A percentile compares a stretch with the other conserved stretches of the same genome.
Conservation (phyloP, 441 rosid genomes). For the Mallotus repandus region DNA sequence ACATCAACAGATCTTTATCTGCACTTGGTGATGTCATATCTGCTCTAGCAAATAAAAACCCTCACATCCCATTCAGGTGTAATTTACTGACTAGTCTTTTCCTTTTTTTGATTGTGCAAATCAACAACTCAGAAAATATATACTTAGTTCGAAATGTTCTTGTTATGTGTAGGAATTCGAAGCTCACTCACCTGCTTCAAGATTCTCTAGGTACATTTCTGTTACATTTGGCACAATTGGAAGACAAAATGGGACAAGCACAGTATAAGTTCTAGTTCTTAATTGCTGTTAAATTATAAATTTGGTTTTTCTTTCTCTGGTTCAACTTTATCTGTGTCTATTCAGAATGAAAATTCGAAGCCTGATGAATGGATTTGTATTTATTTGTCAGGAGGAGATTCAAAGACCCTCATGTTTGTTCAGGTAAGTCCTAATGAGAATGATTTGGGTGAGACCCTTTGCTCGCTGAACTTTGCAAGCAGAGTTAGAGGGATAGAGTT, state of each 20-base stretch:
- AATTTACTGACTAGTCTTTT: conserved; percentile 1
- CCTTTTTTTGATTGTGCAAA: conserved; percentile 13
- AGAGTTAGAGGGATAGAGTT: conserved; percentile 93
- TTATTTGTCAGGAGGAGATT: conserved; percentile 71
- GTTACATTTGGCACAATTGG: not conserved
- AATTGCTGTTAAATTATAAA: not conserved
- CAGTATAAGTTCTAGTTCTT: not conserved
- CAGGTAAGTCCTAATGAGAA: conserved; percentile 92
- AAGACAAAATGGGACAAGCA: not conserved
- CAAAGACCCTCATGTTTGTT: conserved; percentile 93
- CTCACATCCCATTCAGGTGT: conserved; percentile 91
- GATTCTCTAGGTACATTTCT: conserved; percentile 73
- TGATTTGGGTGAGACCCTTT: conserved; percentile 77
- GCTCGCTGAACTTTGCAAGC: conserved; percentile 95
- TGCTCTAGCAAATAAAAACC: conserved; percentile 88
- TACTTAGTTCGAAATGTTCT: conserved; percentile 13
- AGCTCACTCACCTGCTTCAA: conserved; percentile 96
- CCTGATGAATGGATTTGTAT: conserved; percentile 19
- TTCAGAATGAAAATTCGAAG: not conserved
- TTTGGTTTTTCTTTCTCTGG: not conserved
- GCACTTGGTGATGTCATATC: conserved; percentile 98
- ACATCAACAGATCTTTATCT: conserved; percentile 89
- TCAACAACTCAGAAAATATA: not conserved
- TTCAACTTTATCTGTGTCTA: not conserved
- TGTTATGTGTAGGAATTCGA: conserved; percentile 69